Conservation (phyloP, 176 grass and related monocot species). For the barley (Hordeum vulgare) region DNA sequence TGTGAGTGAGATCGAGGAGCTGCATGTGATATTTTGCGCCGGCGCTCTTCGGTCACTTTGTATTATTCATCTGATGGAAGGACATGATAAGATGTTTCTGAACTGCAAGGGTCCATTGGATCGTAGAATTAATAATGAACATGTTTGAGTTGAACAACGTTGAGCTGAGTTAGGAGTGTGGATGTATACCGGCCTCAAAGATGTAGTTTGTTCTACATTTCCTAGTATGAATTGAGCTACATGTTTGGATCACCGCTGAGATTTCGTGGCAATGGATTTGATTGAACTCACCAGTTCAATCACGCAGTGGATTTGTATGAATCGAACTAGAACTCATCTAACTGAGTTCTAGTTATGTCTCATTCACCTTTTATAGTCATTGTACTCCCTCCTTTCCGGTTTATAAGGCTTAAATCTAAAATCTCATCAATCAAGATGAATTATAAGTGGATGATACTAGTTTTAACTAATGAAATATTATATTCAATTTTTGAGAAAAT, state of each 20-base stretch:
- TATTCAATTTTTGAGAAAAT: no score
- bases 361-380: no score
- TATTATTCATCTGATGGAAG: not conserved
- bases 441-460: no score
- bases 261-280: not conserved
- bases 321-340: no score
- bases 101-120: not conserved
- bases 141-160: not conserved
- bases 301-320: no score
- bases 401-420: no score
- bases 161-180: not conserved
- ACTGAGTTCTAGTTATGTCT: no score
- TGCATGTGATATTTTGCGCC: not conserved
- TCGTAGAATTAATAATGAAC: not conserved
- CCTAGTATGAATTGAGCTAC: not conserved
- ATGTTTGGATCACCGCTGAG: not conserved
- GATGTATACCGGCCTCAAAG: not conserved
- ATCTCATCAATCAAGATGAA: no score
- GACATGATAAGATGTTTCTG: not conserved
- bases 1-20: not conserved
- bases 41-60: not conserved
- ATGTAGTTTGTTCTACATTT: not conserved
- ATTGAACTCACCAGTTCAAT: not conserved
- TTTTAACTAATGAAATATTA: no score
- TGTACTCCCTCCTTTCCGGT: no score